A percentile compares a stretch with the other conserved stretches of the same genome.
These are phyloP conservation scores for Homolaphlyctis polyrhiza DNA, from an alignment of 371 early-diverging fungal species.

Conservation along the genomic window DNA sequence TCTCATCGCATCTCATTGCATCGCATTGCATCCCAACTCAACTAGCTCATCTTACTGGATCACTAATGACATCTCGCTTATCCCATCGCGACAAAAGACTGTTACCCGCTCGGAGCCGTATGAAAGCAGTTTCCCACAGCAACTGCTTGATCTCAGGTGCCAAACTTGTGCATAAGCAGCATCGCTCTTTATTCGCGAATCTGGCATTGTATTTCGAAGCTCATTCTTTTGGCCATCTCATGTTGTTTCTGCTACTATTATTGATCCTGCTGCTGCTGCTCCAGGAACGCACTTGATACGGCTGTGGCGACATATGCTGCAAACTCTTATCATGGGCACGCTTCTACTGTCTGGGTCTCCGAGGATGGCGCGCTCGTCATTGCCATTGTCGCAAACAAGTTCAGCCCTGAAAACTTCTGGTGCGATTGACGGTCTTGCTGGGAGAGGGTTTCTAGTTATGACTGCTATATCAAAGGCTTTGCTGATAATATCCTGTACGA, in stretches of 20 bases:
- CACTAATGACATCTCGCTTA: constrained; percentile 67
- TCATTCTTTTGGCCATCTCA: too few relatives aligned
- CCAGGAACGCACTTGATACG: constrained; percentile 48
- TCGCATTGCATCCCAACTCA: too few relatives aligned
- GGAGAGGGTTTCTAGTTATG: too few relatives aligned
- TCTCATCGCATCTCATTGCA: too few relatives aligned
- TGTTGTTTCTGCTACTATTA: too few relatives aligned
- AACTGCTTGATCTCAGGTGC: constrained; percentile 12
- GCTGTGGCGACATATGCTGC: constrained; percentile 56
- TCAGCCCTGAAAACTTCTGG: constrained; percentile 90
- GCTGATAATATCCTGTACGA: too few relatives aligned
- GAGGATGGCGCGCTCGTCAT: constrained; percentile 51
- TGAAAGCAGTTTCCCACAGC: background rate
- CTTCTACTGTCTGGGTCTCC: constrained; percentile 55
- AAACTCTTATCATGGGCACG: constrained; percentile 78
- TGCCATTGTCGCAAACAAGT: constrained; percentile 82
- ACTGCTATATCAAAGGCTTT: too few relatives aligned
- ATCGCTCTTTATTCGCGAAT: constrained; percentile 1
- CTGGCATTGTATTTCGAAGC: too few relatives aligned
- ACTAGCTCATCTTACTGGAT: too few relatives aligned
- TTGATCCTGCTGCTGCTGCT: too few relatives aligned
- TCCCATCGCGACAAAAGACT: constrained; percentile 31
- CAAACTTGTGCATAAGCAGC: background rate
- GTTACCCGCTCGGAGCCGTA: background rate
- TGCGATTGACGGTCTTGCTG: constrained; percentile 23